Conservation (phyloP, 305 asterid species). For the Ilex paraguariensis region DNA sequence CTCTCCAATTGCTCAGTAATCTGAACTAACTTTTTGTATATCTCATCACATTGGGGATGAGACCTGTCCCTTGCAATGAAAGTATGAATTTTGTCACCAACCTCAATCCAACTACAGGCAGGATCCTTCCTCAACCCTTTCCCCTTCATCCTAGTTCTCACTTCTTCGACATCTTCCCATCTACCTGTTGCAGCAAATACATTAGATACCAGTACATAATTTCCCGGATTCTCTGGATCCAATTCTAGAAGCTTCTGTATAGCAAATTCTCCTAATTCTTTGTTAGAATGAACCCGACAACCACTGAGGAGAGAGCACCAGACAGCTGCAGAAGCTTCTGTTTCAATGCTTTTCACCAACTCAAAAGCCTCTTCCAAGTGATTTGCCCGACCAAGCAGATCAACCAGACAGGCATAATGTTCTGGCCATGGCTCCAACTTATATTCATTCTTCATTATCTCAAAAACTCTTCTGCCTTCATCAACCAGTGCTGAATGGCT, state of each 20-base stretch:
- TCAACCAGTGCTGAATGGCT: conserved; percentile 76
- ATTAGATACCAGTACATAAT: conserved; percentile 75
- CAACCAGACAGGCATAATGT: conserved; percentile 77
- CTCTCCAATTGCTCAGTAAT: conserved; percentile 49
- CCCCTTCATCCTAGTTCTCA: conserved; percentile 57
- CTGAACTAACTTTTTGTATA: conserved; percentile 42
- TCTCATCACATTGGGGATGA: conserved; percentile 53
- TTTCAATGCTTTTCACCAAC: conserved; percentile 43
- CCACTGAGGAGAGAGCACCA: conserved; percentile 84
- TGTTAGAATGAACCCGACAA: conserved; percentile 60
- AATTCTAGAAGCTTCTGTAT: conserved; percentile 68
- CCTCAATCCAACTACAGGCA: conserved; percentile 91
- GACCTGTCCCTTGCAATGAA: conserved; percentile 64
- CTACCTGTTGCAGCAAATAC: conserved; percentile 54
- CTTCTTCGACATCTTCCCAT: conserved; percentile 73
- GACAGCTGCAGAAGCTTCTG: conserved; percentile 53
- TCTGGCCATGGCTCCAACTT: conserved; percentile 78
- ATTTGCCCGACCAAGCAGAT: conserved; percentile 87
- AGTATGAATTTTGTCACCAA: conserved; percentile 51
- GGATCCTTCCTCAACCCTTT: conserved; percentile 81
- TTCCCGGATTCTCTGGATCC: conserved; percentile 71
- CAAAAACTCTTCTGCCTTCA: conserved; percentile 50
- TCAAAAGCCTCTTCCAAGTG: conserved; percentile 59
- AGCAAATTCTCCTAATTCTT: conserved; percentile 70
- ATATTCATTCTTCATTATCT: conserved; percentile 46